Evolutionary conservation across 2,329 filamentous ascomycete species (phyloP).

Genomic region (Clonostachys chloroleuca): DNA sequence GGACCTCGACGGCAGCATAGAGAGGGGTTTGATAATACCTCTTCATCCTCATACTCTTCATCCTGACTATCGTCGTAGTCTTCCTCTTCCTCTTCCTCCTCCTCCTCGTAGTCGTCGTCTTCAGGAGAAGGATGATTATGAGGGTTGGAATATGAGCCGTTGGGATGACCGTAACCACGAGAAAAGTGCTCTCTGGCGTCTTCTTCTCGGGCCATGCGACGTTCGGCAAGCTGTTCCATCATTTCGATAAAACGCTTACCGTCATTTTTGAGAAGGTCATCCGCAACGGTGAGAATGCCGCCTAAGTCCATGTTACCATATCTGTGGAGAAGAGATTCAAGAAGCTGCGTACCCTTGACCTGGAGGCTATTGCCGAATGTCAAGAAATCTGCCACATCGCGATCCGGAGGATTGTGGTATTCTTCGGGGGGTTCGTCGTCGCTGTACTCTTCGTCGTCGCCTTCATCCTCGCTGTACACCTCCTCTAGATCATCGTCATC

Average conservation of each 20-base stretch:
- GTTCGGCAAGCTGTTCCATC: conserved; percentile 99
- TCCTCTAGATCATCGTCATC: conserved; percentile 49
- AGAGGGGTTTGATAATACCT: conserved; percentile 51
- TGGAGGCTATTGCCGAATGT: conserved; percentile 97
- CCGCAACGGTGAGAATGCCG: conserved; percentile 96
- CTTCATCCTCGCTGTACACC: conserved; percentile 44
- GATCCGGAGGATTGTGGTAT: conserved; percentile 41
- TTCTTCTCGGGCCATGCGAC: conserved; percentile 94
- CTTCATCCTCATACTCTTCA: conserved; percentile 72
- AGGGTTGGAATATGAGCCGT: conserved; percentile 49
- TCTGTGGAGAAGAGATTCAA: conserved; percentile 35
- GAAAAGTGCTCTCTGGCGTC: conserved; percentile 65
- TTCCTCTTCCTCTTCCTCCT: conserved; percentile 55
- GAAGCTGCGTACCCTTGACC: conserved; percentile 68
- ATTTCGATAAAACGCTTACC: conserved; percentile 99
- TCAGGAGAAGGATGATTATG: conserved; percentile 76
- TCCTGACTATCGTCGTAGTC: conserved; percentile 60
- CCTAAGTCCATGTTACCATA: conserved; percentile 58
- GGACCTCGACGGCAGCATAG: conserved; percentile 29
- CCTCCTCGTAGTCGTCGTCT: conserved; percentile 70
- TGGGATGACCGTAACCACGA: conserved; percentile 53
- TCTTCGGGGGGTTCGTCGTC: conserved; percentile 58
- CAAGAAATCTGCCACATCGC: conserved; percentile 81
- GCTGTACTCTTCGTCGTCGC: conserved; percentile 56
- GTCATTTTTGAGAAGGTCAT: conserved; percentile 97